Conservation (phyloP, 2,329 filamentous ascomycete genomes). For the Purpureocillium takamizusanense region DNA sequence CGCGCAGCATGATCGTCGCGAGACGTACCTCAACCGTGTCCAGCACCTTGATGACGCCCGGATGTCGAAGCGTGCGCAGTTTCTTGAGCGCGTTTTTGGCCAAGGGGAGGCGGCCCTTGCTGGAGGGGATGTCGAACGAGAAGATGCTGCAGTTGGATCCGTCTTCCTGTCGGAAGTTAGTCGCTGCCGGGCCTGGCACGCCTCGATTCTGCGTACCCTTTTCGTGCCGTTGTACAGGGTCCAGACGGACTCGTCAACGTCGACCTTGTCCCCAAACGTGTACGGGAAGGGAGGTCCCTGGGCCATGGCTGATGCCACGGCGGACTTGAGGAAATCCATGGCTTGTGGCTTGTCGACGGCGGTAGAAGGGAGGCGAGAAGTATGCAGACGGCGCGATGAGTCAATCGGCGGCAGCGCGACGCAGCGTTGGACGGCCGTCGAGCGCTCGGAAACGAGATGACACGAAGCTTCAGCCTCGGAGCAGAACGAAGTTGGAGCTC, state of each 20-base stretch:
- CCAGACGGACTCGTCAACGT: constrained; percentile 91
- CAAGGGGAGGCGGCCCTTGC: constrained; percentile 72
- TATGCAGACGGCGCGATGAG: background rate
- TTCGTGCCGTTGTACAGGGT: constrained; percentile 91
- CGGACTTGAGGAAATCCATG: constrained; percentile 98
- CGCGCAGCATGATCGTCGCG: constrained; percentile 1
- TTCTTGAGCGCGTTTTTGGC: constrained; percentile 93
- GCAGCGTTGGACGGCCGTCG: background rate
- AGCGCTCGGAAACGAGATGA: background rate
- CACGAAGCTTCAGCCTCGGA: background rate
- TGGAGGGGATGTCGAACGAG: constrained; percentile 79
- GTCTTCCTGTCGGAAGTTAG: constrained; percentile 58
- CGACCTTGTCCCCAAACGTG: constrained; percentile 83
- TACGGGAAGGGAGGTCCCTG: constrained; percentile 92
- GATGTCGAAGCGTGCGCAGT: constrained; percentile 84
- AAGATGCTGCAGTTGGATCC: constrained; percentile 93
- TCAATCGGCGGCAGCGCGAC: background rate
- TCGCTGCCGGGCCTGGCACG: background rate
- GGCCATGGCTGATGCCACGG: constrained; percentile 91
- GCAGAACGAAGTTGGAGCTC: background rate
- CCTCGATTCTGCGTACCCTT: constrained; percentile 49
- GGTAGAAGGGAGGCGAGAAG: background rate
- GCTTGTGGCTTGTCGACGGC: constrained; percentile 1
- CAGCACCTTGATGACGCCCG: constrained; percentile 86
- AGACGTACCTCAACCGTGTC: constrained; percentile 79